phyloP scores from a whole-genome alignment of 306 rosid genomes.

The Lathyrus oleraceus region DNA sequence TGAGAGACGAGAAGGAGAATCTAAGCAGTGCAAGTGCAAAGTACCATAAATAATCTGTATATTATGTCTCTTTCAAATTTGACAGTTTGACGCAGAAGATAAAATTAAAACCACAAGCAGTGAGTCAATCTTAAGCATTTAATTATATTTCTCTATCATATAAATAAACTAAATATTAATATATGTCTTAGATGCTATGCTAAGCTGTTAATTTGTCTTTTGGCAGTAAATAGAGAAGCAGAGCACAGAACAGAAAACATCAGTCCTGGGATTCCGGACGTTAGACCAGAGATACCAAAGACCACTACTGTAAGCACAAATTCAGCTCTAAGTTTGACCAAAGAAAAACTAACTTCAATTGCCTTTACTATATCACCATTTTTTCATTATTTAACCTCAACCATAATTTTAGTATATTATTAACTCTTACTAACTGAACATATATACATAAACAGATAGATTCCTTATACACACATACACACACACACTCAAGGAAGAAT shows the following conservation, averaged over 20 bases:
- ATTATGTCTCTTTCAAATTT: conserved; percentile 1
- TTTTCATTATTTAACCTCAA: conserved; percentile 26
- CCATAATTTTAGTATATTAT: conserved; percentile 13
- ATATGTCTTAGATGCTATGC: conserved; percentile 20
- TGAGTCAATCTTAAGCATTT: conserved; percentile 30
- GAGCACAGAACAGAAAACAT: conserved; percentile 47
- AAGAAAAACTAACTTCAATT: conserved; percentile 37
- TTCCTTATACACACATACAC: conserved; percentile 1
- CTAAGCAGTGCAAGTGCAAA: conserved; percentile 8
- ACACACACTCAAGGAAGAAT: conserved; percentile 17
- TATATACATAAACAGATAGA: neutral
- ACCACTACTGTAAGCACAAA: conserved; percentile 43
- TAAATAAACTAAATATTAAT: conserved; percentile 6
- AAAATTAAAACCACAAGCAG: conserved; percentile 1
- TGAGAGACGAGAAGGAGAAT: neutral
- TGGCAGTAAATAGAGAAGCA: conserved; percentile 48
- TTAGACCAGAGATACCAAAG: conserved; percentile 48
- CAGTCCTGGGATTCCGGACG: conserved; percentile 59
- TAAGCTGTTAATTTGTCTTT: conserved; percentile 41
- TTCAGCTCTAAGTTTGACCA: conserved; percentile 51
- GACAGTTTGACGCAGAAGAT: conserved; percentile 30
- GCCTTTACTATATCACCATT: conserved; percentile 33
- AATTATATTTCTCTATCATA: conserved; percentile 15
- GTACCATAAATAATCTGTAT: conserved; percentile 3
- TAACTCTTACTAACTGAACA: conserved; percentile 22